Evolutionary conservation across 768 basidiomycete genomes (phyloP).

Genomic region (Lentinula edodes): DNA sequence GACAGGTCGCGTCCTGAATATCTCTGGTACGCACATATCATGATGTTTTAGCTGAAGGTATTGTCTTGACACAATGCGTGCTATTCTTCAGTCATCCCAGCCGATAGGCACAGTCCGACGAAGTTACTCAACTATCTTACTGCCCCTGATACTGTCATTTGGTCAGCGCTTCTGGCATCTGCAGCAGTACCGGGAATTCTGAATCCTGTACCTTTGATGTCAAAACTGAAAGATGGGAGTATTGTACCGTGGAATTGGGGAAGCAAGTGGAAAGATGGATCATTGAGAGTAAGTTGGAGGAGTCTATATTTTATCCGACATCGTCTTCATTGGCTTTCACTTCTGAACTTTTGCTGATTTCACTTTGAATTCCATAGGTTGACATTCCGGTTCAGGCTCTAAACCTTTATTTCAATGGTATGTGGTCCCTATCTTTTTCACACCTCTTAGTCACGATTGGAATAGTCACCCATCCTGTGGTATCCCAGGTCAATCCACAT

Average conservation of each 20-base stretch:
- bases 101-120: constrained; percentile 89
- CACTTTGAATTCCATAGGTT: constrained; percentile 43
- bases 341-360: background rate
- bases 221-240: constrained; percentile 75
- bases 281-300: constrained; percentile 40
- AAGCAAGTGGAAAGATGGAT: constrained; percentile 90
- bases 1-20: constrained; percentile 90
- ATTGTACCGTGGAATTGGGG: constrained; percentile 94
- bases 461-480: constrained; percentile 85
- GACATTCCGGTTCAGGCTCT: constrained; percentile 91
- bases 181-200: constrained; percentile 95
- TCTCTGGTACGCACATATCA: constrained; percentile 38
- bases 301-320: constrained; percentile 1
- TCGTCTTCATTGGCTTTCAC: constrained; percentile 6
- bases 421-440: background rate
- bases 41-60: too few relatives aligned
- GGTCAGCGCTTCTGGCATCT: constrained; percentile 78
- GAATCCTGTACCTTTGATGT: constrained; percentile 94
- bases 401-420: constrained; percentile 87
- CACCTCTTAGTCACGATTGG: constrained; percentile 2
- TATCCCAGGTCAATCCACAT: constrained; percentile 90
- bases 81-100: constrained; percentile 59
- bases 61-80: background rate
- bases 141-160: constrained; percentile 87
- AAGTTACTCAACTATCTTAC: constrained; percentile 95